Percentiles rank a stretch among this genome's conserved stretches.
phyloP scores from a whole-genome alignment of 148 eudicot species.

The Nyssa sinensis region DNA sequence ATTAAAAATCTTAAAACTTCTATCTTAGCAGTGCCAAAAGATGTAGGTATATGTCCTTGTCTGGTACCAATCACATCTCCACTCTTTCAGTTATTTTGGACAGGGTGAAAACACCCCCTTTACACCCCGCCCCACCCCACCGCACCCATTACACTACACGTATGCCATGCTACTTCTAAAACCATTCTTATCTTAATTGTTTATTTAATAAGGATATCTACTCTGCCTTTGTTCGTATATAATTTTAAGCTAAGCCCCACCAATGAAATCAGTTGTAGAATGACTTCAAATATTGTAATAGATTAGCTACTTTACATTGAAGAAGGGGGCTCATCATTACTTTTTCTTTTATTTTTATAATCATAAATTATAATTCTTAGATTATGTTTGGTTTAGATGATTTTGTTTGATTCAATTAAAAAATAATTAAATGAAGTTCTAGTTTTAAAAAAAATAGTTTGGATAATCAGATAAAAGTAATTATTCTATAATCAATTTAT shows the following conservation, averaged over 20 bases:
- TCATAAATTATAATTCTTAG: too few relatives aligned
- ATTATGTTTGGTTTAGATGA: too few relatives aligned
- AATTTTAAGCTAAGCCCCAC: not conserved
- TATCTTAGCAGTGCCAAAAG: too few relatives aligned
- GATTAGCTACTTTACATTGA: too few relatives aligned
- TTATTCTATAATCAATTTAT: too few relatives aligned
- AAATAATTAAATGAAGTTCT: too few relatives aligned
- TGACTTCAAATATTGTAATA: not conserved
- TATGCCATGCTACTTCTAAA: not conserved
- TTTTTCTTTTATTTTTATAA: not conserved
- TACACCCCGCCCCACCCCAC: constrained; percentile 7
- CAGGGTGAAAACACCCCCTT: not conserved
- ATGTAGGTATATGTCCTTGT: constrained; percentile 11
- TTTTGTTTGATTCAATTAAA: too few relatives aligned
- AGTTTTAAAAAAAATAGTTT: too few relatives aligned
- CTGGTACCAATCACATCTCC: constrained; percentile 13
- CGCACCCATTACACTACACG: not conserved
- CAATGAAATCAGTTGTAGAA: not conserved
- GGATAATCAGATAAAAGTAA: too few relatives aligned
- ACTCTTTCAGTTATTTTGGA: not conserved
- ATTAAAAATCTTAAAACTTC: too few relatives aligned
- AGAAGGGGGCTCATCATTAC: not conserved
- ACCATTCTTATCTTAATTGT: not conserved
- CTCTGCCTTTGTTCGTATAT: not conserved
- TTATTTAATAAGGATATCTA: not conserved